Percentiles rank a stretch among this genome's conserved stretches.
phyloP scores from a whole-genome alignment of 495 filamentous ascomycete genomes.

The Xylaria bambusicola region DNA sequence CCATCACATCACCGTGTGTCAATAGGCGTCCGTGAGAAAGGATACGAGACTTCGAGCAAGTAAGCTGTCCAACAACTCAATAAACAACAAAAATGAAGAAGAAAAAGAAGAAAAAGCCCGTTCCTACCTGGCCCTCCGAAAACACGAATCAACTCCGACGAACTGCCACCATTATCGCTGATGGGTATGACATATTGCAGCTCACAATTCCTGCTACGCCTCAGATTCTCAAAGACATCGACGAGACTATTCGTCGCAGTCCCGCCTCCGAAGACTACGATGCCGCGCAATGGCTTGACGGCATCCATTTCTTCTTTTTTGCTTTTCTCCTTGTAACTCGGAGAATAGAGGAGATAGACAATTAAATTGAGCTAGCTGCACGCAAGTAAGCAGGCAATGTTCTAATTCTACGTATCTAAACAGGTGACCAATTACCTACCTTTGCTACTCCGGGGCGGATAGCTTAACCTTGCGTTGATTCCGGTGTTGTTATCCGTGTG shows the following conservation, averaged over 20 bases:
- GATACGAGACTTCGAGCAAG: not conserved
- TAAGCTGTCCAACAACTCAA: not conserved
- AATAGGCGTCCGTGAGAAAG: not conserved
- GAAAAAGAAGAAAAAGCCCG: not conserved
- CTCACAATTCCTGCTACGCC: constrained; percentile 66
- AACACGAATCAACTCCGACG: constrained; percentile 87
- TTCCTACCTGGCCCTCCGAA: constrained; percentile 74
- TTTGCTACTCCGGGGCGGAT: too few species aligned
- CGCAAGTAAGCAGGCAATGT: too few species aligned
- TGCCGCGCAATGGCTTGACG: constrained; percentile 38
- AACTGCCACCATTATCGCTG: constrained; percentile 91
- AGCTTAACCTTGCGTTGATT: too few species aligned
- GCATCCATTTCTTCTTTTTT: constrained; percentile 22
- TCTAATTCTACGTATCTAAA: too few species aligned
- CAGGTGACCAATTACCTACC: too few species aligned
- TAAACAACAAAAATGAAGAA: not conserved
- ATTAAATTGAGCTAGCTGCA: too few species aligned
- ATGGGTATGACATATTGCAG: constrained; percentile 90
- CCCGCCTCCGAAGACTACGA: constrained; percentile 85
- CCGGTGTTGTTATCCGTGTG: too few species aligned
- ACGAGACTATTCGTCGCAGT: constrained; percentile 93
- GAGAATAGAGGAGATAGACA: too few species aligned
- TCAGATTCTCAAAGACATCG: constrained; percentile 79
- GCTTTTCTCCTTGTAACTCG: not conserved
- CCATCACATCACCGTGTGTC: not conserved